phyloP scores from a whole-genome alignment of 129 eudicot genomes.

The Tanacetum coccineum region DNA sequence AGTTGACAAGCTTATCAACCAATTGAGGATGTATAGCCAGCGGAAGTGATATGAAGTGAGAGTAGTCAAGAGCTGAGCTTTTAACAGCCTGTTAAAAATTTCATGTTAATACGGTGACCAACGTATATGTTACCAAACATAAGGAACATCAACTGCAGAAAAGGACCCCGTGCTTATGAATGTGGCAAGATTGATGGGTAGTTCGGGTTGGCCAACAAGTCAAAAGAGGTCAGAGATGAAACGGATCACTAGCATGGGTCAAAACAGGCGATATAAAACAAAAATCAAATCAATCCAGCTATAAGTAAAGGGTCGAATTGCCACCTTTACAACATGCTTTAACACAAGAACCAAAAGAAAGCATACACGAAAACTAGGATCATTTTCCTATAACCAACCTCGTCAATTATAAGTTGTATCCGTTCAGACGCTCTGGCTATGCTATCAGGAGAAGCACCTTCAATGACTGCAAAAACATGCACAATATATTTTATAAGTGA shows the following conservation, averaged over 20 bases:
- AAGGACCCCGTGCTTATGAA: too few relatives aligned
- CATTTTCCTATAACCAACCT: conserved; percentile 36
- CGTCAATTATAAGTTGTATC: conserved; percentile 54
- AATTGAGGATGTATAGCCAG: conserved; percentile 68
- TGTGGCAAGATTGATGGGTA: not conserved
- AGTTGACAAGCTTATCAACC: conserved; percentile 59
- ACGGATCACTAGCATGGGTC: not conserved
- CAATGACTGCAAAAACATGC: conserved; percentile 55
- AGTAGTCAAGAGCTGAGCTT: conserved; percentile 60
- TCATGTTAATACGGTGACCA: not conserved
- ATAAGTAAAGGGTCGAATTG: not conserved
- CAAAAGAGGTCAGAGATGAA: not conserved
- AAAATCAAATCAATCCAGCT: not conserved
- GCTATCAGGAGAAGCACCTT: conserved; percentile 64
- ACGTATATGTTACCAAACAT: not conserved
- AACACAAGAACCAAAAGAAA: not conserved
- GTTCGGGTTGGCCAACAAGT: not conserved
- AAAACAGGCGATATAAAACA: not conserved
- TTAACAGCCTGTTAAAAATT: conserved; percentile 49
- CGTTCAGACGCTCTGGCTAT: conserved; percentile 62
- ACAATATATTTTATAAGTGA: too few relatives aligned
- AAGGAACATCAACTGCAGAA: not conserved
- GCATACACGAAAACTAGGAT: too few relatives aligned
- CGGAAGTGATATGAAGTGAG: conserved; percentile 84
- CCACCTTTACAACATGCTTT: not conserved